Percentiles rank a stretch among this genome's conserved stretches.
Evolutionary conservation across 768 basidiomycete genomes (phyloP).

Genomic region (Phlebiopsis gigantea): DNA sequence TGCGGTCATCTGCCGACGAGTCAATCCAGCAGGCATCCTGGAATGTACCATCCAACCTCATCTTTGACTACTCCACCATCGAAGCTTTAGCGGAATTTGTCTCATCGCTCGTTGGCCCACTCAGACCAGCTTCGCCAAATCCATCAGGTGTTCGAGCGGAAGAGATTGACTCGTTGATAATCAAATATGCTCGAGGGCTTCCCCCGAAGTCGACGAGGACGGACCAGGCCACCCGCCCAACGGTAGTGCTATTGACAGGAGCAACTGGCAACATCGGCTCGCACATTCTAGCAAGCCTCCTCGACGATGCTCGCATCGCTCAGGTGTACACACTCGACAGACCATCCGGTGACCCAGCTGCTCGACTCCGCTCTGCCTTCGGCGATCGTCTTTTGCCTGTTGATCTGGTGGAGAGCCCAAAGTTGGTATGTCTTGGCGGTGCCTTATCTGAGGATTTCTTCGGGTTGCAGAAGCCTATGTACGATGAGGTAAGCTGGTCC

Average conservation of each 20-base stretch:
- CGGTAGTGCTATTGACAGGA: conserved; percentile 10
- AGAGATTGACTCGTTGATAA: not conserved
- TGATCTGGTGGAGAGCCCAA: not conserved
- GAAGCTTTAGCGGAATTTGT: not conserved
- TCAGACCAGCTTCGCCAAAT: not conserved
- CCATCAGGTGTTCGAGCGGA: not conserved
- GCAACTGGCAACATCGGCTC: conserved; percentile 12
- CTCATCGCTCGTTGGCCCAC: not conserved
- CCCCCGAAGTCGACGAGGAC: not conserved
- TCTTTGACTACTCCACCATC: conserved; percentile 7
- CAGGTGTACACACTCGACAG: conserved; percentile 7
- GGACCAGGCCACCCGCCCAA: not conserved
- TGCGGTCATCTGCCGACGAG: not conserved
- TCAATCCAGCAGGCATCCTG: not conserved
- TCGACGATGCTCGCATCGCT: not conserved
- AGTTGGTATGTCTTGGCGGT: not conserved
- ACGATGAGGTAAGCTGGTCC: not conserved
- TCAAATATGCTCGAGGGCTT: conserved; percentile 8
- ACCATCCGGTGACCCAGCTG: not conserved
- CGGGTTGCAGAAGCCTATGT: not conserved
- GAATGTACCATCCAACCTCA: not conserved
- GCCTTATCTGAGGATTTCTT: not conserved
- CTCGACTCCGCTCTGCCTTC: conserved; percentile 1
- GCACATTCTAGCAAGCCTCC: conserved; percentile 8
- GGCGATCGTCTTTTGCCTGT: not conserved